phyloP scores from a whole-genome alignment of 768 basidiomycete genomes.

The Podaxis sp. region DNA sequence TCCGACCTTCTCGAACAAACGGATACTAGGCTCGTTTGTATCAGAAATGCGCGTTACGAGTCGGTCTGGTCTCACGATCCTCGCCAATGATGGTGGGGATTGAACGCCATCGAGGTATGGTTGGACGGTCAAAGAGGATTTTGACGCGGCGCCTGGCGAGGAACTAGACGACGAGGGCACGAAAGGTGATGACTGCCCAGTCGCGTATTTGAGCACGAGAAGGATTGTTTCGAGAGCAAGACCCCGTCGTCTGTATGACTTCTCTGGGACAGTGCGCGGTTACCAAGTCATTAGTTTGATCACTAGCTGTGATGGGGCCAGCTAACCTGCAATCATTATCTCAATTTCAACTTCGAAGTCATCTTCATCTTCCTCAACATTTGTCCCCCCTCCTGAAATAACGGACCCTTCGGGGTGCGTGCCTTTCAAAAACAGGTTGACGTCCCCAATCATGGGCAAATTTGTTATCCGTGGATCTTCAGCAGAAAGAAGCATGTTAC shows the following conservation, averaged over 20 bases:
- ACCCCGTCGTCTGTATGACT: conserved; percentile 64
- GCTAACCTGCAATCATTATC: conserved; percentile 86
- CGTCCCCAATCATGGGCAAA: conserved; percentile 74
- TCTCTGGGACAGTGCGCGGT: conserved; percentile 37
- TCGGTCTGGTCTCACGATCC: conserved; percentile 33
- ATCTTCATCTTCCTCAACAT: conserved; percentile 26
- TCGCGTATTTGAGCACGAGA: conserved; percentile 66
- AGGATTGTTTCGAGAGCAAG: conserved; percentile 57
- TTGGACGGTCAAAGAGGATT: conserved; percentile 1
- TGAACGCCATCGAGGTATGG: conserved; percentile 1
- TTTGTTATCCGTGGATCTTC: conserved; percentile 28
- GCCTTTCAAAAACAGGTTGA: conserved; percentile 83
- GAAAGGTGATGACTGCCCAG: conserved; percentile 33
- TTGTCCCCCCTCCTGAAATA: conserved; percentile 16
- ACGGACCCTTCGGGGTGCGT: conserved; percentile 16
- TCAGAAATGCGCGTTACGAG: conserved; percentile 72
- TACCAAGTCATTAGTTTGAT: neutral
- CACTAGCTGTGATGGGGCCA: neutral
- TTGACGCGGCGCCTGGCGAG: neutral
- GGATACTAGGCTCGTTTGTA: conserved; percentile 64
- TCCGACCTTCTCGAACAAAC: conserved; percentile 72
- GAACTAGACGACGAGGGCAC: conserved; percentile 10
- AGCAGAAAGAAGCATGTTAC: conserved; percentile 17
- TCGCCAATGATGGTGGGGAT: conserved; percentile 17
- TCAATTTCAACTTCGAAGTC: conserved; percentile 77